Conservation (phyloP, 805 yeast genomes). For the Saturnispora halmiae region DNA sequence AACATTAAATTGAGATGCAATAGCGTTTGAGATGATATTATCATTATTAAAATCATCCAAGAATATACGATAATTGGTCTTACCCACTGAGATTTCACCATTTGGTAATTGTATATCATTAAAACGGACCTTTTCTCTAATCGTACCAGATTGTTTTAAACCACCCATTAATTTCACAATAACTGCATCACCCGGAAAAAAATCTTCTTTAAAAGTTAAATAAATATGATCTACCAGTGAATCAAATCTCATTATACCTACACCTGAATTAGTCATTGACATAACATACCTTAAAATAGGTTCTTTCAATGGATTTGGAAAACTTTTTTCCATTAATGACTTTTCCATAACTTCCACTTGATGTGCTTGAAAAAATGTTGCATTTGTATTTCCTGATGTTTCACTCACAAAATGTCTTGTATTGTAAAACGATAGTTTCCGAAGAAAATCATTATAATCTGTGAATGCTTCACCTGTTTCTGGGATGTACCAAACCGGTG, state of each 20-base stretch:
- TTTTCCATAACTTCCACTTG: slow-evolving; percentile 61
- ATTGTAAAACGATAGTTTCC: slow-evolving; percentile 62
- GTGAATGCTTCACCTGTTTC: slow-evolving; percentile 86
- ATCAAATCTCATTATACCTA: slow-evolving; percentile 48
- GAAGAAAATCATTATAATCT: slow-evolving; percentile 66
- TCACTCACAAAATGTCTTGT: slow-evolving; percentile 86
- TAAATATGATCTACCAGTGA: slow-evolving; percentile 83
- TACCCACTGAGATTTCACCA: slow-evolving; percentile 33
- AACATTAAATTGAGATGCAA: slow-evolving; percentile 7
- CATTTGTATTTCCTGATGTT: slow-evolving; percentile 85
- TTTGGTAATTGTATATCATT: slow-evolving; percentile 36
- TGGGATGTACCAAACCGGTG: slow-evolving; percentile 72
- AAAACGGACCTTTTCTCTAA: slow-evolving; percentile 80
- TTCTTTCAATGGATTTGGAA: slow-evolving; percentile 87
- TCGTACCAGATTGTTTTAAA: slow-evolving; percentile 42
- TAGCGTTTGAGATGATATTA: slow-evolving; percentile 20
- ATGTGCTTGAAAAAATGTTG: slow-evolving; percentile 84
- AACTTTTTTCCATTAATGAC: slow-evolving; percentile 60
- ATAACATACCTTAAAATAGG: slow-evolving; percentile 84
- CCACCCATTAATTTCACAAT: slow-evolving; percentile 42
- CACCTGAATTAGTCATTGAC: slow-evolving; percentile 57
- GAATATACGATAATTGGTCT: slow-evolving; percentile 63
- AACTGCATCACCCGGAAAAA: slow-evolving; percentile 85
- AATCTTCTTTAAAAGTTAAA: slow-evolving; percentile 65
- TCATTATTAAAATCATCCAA: slow-evolving; percentile 29